phyloP scores from a whole-genome alignment of 2,329 filamentous ascomycete species.

The Alternaria longipes region DNA sequence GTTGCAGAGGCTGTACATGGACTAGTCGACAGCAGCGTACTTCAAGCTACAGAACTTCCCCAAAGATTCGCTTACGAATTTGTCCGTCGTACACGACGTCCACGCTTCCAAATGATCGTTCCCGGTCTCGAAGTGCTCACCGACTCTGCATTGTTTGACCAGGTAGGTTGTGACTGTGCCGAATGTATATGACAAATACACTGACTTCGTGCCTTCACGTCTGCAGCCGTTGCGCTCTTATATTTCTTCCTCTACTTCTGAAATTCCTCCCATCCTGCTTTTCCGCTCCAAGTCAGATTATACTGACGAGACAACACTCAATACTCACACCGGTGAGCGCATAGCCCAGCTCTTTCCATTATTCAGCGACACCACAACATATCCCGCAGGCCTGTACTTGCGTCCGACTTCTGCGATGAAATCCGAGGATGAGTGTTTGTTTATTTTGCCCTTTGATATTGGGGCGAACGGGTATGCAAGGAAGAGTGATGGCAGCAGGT shows the following conservation, averaged over 20 bases:
- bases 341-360: not conserved
- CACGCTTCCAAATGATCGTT: conserved; percentile 26
- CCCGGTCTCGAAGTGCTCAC: conserved; percentile 22
- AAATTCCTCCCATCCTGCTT: conserved; percentile 11
- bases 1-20: not conserved
- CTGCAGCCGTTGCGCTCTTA: conserved; percentile 16
- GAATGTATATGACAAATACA: too few species aligned
- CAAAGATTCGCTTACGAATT: conserved; percentile 23
- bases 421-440: conserved; percentile 21
- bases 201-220: too few species aligned
- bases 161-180: too few species aligned
- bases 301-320: not conserved
- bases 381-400: conserved; percentile 29
- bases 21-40: not conserved
- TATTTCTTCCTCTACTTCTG: not conserved
- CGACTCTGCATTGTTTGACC: conserved; percentile 4
- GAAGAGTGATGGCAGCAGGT: too few species aligned
- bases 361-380: conserved; percentile 2
- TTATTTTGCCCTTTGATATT: conserved; percentile 25
- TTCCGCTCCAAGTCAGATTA: conserved; percentile 13
- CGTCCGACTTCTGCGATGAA: not conserved
- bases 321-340: not conserved
- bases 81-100: conserved; percentile 14
- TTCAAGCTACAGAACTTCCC: conserved; percentile 8
- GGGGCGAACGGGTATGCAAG: too few species aligned